Base-by-base conservation (phyloP, 1,284 basidiomycete species). In the Leucoagaricus sp. region DNA sequence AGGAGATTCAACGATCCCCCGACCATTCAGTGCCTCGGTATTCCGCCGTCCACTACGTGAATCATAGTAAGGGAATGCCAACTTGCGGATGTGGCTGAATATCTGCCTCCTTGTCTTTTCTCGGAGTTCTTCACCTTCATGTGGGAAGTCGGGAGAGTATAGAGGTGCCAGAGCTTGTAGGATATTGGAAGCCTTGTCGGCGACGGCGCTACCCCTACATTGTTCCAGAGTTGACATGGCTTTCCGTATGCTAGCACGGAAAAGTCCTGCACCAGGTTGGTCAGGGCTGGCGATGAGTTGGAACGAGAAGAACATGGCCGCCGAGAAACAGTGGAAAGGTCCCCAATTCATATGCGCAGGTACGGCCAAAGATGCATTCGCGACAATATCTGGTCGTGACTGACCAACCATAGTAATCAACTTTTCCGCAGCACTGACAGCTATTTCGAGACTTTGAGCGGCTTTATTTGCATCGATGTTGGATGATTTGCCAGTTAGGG, bases 301-400 rank as follows among this genome's bases (percentile, higher is more conserved):
- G 74, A 91, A 91, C 17, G 86, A 88, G 79, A 91, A 91, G 73
- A 91, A 91, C 86, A 92, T 91, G 51, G 87, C 87, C 12, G 89
- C 89, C 47, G 86, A 87, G 75, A 92, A 92, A 62, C 85, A 83
- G 68, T 92, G 89, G 73, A 88, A 87, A 0, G 87, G 86, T 2
- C 84, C 86, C 89, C 89, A 91, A 65, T 84, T 86, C 81, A 91
- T 85, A 70, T 92, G 89, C 1, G 87, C 88, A 36, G 87, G 87
- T 7, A 90, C 87, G 4, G 85, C 81, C 61, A 88, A 73, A 8
- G 84, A 80, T 9, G 82, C 79, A 59, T 85, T 87, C 26, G 82
- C 82, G 47, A 88, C 73, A 65, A 89, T 86, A 67, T 89, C 89
- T 1, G 87, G 86, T 1, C 85, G 80, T 29, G 84, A 80, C 67